These are phyloP conservation scores for Lantana camara DNA, from an alignment of 257 asterid species.

Conservation along the genomic window DNA sequence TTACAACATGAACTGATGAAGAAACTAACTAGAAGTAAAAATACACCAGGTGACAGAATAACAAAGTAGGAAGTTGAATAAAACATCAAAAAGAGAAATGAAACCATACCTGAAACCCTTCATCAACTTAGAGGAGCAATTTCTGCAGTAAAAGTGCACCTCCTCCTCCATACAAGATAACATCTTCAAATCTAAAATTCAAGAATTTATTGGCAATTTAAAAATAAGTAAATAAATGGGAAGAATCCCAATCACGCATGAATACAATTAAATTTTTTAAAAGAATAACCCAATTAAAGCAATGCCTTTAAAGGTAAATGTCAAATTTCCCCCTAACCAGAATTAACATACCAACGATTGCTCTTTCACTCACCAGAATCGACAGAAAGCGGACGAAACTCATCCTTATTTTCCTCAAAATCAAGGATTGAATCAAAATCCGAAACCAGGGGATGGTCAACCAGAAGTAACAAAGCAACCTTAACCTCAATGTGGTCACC, in stretches of 20 bases:
- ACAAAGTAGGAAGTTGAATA: background rate
- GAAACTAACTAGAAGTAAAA: too few relatives aligned
- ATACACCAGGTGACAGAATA: too few relatives aligned
- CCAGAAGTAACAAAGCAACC: conserved; percentile 72
- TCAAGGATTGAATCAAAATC: conserved; percentile 47
- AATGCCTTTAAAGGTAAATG: background rate
- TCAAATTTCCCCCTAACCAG: conserved; percentile 3
- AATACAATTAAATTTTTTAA: background rate
- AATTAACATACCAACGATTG: conserved; percentile 7
- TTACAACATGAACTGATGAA: too few relatives aligned
- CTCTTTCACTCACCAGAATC: conserved; percentile 55
- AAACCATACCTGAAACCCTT: conserved; percentile 63
- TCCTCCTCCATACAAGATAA: conserved; percentile 68
- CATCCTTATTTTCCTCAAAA: conserved; percentile 30
- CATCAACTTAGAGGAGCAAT: conserved; percentile 71
- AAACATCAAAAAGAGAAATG: conserved; percentile 24
- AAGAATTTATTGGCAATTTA: conserved; percentile 10
- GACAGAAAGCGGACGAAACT: conserved; percentile 44
- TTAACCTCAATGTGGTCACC: conserved; percentile 82
- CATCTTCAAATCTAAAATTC: conserved; percentile 57
- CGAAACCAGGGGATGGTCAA: conserved; percentile 81
- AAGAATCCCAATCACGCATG: background rate
- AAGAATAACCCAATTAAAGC: background rate
- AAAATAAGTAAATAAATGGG: background rate
- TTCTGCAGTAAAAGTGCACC: conserved; percentile 84